Conservation (phyloP, 257 asterid genomes). For the Perilla frutescens region DNA sequence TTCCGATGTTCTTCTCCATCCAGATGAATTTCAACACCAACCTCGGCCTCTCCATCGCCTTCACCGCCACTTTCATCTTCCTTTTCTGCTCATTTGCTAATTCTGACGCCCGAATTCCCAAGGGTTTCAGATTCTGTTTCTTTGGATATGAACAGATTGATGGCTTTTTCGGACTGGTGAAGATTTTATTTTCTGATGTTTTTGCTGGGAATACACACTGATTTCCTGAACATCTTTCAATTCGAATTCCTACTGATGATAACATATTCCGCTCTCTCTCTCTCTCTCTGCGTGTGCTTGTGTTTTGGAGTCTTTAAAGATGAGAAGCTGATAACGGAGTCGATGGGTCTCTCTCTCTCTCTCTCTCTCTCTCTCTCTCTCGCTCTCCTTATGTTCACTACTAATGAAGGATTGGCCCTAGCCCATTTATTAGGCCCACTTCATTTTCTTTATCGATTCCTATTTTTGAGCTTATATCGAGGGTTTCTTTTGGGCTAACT, state of each 20-base stretch:
- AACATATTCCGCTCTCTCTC: conserved; percentile 18
- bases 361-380: not conserved
- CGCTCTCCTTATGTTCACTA: not conserved
- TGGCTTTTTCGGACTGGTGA: conserved; percentile 12
- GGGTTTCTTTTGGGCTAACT: not conserved
- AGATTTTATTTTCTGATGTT: conserved; percentile 1
- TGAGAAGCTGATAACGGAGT: not conserved
- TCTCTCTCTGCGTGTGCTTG: not conserved
- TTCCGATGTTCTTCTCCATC: conserved; percentile 63
- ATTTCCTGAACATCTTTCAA: not conserved
- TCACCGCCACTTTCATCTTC: conserved; percentile 49
- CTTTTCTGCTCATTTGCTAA: conserved; percentile 16
- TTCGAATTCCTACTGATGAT: conserved; percentile 19
- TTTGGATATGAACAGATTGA: not conserved
- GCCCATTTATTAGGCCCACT: not conserved
- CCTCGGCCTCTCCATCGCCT: conserved; percentile 52
- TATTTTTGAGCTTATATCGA: too few relatives aligned
- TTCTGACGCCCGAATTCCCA: conserved; percentile 27
- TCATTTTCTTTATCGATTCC: not conserved
- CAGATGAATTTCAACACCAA: conserved; percentile 56
- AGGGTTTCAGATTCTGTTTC: not conserved
- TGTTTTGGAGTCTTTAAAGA: not conserved
- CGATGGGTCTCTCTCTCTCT: not conserved
- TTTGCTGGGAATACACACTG: not conserved
- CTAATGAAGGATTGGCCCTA: not conserved